Base-by-base conservation (phyloP, 805 yeast genomes). In the Cyberlindnera japonica region DNA sequence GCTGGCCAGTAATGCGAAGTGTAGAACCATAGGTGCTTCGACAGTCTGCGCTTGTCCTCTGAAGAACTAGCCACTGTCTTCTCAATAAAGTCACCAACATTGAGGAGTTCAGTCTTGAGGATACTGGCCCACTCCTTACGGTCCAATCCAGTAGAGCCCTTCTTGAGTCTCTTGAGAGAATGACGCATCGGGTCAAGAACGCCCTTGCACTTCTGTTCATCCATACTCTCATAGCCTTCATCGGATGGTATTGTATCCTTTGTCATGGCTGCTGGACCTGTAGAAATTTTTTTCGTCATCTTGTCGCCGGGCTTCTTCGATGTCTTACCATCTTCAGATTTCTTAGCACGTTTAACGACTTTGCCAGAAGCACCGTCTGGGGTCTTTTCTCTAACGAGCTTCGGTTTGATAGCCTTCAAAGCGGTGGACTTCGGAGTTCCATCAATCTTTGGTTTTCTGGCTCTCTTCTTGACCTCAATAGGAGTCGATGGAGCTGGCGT, bases 1-100 rank as follows among this genome's bases (percentile, higher is more conserved):
- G 79, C 84, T 3, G 96, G 96, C 96, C 96, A 88, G 65, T 79
- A 88, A 39, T 76, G 73, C 16, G 89, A 72, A 5, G 93, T 87
- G 59, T 82, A 87, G 22, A 84, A 75, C 96, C 96, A 88, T 44
- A 88, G 63, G 53, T 87, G 93, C 57, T 75, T 81, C 42, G 69
- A 67, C 43, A 65, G 51, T 54, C 69, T 73, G 6, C 62, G 68
- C 21, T 66, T 56, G 17, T 66, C 65, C 3, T 53, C 53, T 3
- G 46, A 46, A 1, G 33, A 22, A 14, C 58, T 51, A 13, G 43
- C 42, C 17, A 67, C 68, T 28, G 62, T 62, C 38, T 61, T 54
- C 25, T 68, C 75, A 40, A 87, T 87, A 54, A 76, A 81, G 48
- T 81, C 79, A 21, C 96, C 96, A 33, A 88, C 81, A 8, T 69